phyloP scores from a whole-genome alignment of 495 filamentous ascomycete species.

The Penicillium ochrochloron region DNA sequence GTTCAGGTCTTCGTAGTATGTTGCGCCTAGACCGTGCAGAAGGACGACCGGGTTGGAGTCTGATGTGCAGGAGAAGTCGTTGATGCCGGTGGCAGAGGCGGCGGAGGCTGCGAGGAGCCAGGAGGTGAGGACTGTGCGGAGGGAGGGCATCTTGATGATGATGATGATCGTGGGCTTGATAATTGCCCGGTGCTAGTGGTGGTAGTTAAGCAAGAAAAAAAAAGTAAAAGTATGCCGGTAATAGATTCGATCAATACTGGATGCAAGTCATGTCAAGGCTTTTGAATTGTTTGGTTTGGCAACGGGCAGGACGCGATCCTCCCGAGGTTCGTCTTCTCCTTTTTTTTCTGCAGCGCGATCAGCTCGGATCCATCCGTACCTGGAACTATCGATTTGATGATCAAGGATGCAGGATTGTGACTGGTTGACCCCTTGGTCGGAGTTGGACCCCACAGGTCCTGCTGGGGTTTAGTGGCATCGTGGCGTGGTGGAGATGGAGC shows the following conservation, averaged over 20 bases:
- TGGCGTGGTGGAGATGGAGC: neutral
- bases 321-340: conserved; percentile 18
- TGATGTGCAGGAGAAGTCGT: conserved; percentile 48
- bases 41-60: conserved; percentile 53
- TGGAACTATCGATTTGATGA: conserved; percentile 32
- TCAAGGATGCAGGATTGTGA: conserved; percentile 13
- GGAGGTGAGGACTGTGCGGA: conserved; percentile 20
- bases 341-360: conserved; percentile 18
- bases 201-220: neutral
- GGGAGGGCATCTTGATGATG: conserved; percentile 26
- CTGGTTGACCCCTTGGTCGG: conserved; percentile 14
- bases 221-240: neutral
- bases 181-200: neutral
- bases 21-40: conserved; percentile 58
- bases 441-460: conserved; percentile 5
- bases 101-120: conserved; percentile 26
- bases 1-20: conserved; percentile 57
- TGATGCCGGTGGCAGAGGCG: conserved; percentile 33
- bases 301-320: conserved; percentile 1
- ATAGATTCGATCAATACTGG: neutral
- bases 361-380: conserved; percentile 22
- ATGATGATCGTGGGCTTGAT: neutral
- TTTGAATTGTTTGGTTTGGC: conserved; percentile 13
- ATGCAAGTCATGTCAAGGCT: conserved; percentile 1
- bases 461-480: conserved; percentile 11